These are phyloP conservation scores for Leishmania gerbilli DNA, from an alignment of 208 protist species.

Conservation along the genomic window DNA sequence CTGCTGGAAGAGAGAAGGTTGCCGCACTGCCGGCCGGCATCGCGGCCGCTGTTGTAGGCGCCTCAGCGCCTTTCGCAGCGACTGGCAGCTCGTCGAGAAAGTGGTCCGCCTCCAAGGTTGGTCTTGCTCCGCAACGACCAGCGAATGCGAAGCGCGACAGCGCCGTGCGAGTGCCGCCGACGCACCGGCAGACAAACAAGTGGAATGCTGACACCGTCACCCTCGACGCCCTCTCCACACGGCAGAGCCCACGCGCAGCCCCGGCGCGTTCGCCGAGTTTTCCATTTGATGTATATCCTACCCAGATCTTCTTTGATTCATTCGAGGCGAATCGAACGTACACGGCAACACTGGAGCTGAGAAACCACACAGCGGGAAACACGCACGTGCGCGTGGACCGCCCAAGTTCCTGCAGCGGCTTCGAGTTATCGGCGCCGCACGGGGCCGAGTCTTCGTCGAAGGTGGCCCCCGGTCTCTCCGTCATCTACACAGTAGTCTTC, in stretches of 20 bases:
- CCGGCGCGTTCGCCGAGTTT: conserved; percentile 6
- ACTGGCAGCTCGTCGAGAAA: neutral
- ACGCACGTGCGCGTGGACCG: conserved; percentile 85
- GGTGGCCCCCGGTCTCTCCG: conserved; percentile 90
- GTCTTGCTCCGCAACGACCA: neutral
- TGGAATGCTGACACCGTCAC: neutral
- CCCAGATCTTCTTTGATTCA: conserved; percentile 77
- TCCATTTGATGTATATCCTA: conserved; percentile 85
- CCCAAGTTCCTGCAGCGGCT: conserved; percentile 63
- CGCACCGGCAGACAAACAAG: neutral
- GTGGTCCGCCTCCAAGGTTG: neutral
- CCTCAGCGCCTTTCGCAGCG: conserved; percentile 1
- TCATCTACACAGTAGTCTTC: conserved; percentile 88
- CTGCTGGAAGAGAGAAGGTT: neutral
- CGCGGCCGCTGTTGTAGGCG: neutral
- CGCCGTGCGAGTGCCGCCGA: neutral
- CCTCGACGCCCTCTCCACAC: neutral
- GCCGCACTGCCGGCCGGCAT: neutral
- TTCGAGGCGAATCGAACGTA: conserved; percentile 81
- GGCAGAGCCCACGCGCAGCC: neutral
- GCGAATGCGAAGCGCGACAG: neutral
- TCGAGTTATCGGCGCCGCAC: conserved; percentile 67
- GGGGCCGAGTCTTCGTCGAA: conserved; percentile 64
- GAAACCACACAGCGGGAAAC: conserved; percentile 79
- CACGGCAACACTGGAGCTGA: conserved; percentile 70